Evolutionary conservation across 441 rosid species (phyloP), one percentile per base, ranked within the genome.

Genomic region (Gossypium davidsonii): DNA sequence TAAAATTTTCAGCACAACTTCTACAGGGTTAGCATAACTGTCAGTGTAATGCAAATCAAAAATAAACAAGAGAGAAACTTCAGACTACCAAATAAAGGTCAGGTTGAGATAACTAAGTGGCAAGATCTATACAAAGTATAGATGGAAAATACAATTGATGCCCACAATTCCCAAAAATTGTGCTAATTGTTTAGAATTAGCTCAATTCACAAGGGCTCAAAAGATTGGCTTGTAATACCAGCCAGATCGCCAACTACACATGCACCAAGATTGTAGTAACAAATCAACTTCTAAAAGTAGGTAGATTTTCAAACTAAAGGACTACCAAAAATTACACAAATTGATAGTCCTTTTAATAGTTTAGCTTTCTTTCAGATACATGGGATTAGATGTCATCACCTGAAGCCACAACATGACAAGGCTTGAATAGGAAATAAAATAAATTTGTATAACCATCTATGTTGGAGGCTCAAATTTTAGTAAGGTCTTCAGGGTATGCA

Each of bases 111-210:
- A 65, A 42, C 2, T 21, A 34, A 15, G 53, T 12, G 14, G 18
- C 70, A 66, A 66, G 39, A 63, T 63, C 26, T 37, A 28, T 15
- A 63, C 51, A 37, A 62, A 62, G 67, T 39, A 42, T 8, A 64
- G 6, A 61, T 15, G 14, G 70, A 20, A 37, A 23, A 65, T 11
- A 20, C 10, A 55, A 55, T 55, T 18, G 4, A 48, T 21, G n/a
- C 8, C 37, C 37, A 21, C 9, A 4, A 66, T 66, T 66, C 56
- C 9, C 56, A 20, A 26, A 44, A 20, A 31, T 46, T 44, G 6
- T 66, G 70, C 56, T 6, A 21, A 66, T 66, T 26, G 9, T 66
- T 48, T 23, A 21, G 31, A 39, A 18, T 6, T 46, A 31, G 70
- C 39, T 66, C 5, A 44, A 66, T 20, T 63, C 26, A 3, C 10